Evolutionary conservation across 352 stramenopile species (phyloP), one percentile per base, ranked within the genome.

Genomic region (Elongisporangium undulatum): DNA sequence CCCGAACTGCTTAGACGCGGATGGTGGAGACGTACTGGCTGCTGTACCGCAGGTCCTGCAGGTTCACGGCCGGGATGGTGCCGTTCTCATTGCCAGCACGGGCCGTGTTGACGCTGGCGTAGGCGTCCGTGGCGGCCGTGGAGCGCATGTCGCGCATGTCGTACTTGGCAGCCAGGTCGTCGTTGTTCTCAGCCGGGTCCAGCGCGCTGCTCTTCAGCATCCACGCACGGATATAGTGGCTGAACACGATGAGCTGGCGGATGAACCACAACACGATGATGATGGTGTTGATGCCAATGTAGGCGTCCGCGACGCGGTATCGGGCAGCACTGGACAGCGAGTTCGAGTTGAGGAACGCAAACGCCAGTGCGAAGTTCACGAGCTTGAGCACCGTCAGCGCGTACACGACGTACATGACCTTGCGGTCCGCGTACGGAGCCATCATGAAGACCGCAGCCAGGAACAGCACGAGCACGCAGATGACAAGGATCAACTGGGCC

Each of bases 281-380:
- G 52, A 86, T 77, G 49, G 74, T 68, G 68, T 90, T 90, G 66
- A 90, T 69, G 17, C 59, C 75, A 23, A 90, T 87, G 60, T 82
- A 88, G 20, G 66, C 74, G 45, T 88, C 67, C 1, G 77, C 80
- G 13, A 85, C 62, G 15, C 24, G 59, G 24, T 70, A 71, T 16
- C 75, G 68, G 0, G 56, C 68, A 7, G 66, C 69, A 16, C 68
- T 55, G 15, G 77, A 71, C 68, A 87, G 75, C 12, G 61, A 61
- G 53, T 80, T 77, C 21, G 69, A 73, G 55, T 83, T 71, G 1
- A 88, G 63, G 59, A 86, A 90, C 23, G 74, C 68, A 49, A 88
- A 87, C 8, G 74, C 75, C 19, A 90, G 24, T 0, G 64, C 63
- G 29, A 83, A 86, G 62, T 90, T 90, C 34, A 85, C 26, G 17